Conservation (phyloP, 768 basidiomycete species). For the Suillus subaureus region DNA sequence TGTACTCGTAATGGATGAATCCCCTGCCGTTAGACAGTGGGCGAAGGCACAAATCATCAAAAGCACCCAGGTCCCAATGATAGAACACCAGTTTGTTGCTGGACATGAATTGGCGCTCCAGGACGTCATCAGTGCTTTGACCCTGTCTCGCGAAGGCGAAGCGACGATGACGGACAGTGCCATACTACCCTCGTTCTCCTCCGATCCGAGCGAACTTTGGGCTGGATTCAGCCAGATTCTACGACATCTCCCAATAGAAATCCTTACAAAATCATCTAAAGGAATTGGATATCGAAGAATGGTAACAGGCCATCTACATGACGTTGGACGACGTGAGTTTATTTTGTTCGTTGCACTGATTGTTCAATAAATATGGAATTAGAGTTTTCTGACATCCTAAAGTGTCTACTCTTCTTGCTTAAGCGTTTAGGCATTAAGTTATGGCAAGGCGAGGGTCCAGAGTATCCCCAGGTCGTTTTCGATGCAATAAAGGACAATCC, state of each 20-base stretch:
- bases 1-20: constrained; percentile 55
- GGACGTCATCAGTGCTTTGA: constrained; percentile 38
- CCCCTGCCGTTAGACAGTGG: constrained; percentile 57
- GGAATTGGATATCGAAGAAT: constrained; percentile 50
- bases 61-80: constrained; percentile 46
- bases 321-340: constrained; percentile 60
- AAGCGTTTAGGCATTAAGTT: constrained; percentile 55
- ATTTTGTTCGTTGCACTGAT: constrained; percentile 14
- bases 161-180: constrained; percentile 9
- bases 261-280: constrained; percentile 36
- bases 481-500: constrained; percentile 83
- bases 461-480: constrained; percentile 78
- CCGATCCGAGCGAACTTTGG: constrained; percentile 56
- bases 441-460: constrained; percentile 72
- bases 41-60: constrained; percentile 49
- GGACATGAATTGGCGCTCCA: constrained; percentile 51
- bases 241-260: constrained; percentile 54
- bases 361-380: constrained; percentile 15
- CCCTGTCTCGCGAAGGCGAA: constrained; percentile 20
- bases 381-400: constrained; percentile 66
- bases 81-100: constrained; percentile 46
- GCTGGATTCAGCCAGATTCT: constrained; percentile 44
- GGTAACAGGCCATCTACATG: constrained; percentile 63
- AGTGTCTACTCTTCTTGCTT: constrained; percentile 60
- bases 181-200: constrained; percentile 33